phyloP scores from a whole-genome alignment of 345 rosid species.

The Hibiscus tridactylites region DNA sequence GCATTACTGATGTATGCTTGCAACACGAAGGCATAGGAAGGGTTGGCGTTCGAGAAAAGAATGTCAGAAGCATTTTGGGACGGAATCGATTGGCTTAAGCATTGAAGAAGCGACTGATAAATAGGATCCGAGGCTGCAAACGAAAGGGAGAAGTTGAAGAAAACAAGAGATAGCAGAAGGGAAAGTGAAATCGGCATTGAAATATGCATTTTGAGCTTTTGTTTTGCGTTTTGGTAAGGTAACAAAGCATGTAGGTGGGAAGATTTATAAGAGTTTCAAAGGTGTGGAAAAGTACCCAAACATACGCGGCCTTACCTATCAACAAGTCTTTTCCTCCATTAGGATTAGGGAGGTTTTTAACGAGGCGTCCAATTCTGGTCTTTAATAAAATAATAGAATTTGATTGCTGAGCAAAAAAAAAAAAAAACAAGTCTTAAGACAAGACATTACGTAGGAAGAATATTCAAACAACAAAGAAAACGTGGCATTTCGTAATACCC shows the following conservation, averaged over 20 bases:
- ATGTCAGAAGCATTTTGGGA: not conserved
- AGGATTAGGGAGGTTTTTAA: too few species aligned
- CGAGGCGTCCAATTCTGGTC: too few species aligned
- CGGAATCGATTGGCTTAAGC: not conserved
- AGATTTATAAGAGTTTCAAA: not conserved
- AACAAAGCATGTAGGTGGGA: not conserved
- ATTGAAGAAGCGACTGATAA: not conserved
- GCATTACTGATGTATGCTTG: conserved; percentile 21
- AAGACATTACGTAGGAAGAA: not conserved
- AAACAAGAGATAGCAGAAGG: not conserved
- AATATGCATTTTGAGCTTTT: not conserved
- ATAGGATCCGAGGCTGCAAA: not conserved
- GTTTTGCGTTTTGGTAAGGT: not conserved
- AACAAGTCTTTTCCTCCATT: too few species aligned
- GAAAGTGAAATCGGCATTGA: not conserved
- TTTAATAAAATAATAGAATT: too few species aligned
- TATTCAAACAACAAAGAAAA: not conserved
- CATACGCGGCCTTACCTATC: not conserved
- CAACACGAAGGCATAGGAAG: not conserved
- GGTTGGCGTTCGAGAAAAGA: not conserved
- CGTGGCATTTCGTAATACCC: not conserved
- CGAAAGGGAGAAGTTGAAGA: not conserved
- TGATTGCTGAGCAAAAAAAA: too few species aligned
- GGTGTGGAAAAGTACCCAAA: not conserved
- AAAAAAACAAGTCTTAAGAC: not conserved